Evolutionary conservation across 495 filamentous ascomycete species (phyloP).

Genomic region (Chaetomium cochliodes): DNA sequence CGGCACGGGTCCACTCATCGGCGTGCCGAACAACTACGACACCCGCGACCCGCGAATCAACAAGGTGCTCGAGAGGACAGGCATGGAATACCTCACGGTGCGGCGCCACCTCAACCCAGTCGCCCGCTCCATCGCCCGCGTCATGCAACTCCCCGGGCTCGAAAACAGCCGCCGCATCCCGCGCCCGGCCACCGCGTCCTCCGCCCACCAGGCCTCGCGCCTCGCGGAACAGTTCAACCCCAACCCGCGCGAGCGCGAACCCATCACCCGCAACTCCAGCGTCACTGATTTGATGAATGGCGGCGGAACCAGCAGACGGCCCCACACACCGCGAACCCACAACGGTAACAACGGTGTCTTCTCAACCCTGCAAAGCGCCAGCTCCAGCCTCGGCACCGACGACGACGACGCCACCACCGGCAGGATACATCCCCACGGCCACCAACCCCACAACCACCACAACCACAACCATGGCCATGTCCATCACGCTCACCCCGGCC

Average conservation of each 20-base stretch:
- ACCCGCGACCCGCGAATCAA: constrained; percentile 53
- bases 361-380: constrained; percentile 34
- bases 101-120: constrained; percentile 66
- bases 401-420: constrained; percentile 26
- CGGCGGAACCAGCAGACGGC: not conserved
- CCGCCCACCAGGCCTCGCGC: constrained; percentile 20
- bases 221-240: constrained; percentile 11
- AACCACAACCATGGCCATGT: constrained; percentile 23
- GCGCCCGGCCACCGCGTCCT: constrained; percentile 22
- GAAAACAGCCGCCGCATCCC: constrained; percentile 49
- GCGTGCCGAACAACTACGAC: constrained; percentile 43
- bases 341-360: constrained; percentile 27
- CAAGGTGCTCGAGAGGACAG: constrained; percentile 60
- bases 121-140: constrained; percentile 54
- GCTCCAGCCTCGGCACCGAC: constrained; percentile 43
- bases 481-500: no score
- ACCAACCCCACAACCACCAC: not conserved
- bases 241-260: not conserved
- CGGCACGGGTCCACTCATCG: constrained; percentile 37
- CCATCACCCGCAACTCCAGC: constrained; percentile 13
- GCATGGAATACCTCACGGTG: constrained; percentile 66
- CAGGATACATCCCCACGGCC: constrained; percentile 15
- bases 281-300: constrained; percentile 17
- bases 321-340: constrained; percentile 1
- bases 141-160: constrained; percentile 50